Evolutionary conservation across 73 alveolate genomes (phyloP), one percentile per base, ranked within the genome.

Genomic region (Strombidium stylifer): DNA sequence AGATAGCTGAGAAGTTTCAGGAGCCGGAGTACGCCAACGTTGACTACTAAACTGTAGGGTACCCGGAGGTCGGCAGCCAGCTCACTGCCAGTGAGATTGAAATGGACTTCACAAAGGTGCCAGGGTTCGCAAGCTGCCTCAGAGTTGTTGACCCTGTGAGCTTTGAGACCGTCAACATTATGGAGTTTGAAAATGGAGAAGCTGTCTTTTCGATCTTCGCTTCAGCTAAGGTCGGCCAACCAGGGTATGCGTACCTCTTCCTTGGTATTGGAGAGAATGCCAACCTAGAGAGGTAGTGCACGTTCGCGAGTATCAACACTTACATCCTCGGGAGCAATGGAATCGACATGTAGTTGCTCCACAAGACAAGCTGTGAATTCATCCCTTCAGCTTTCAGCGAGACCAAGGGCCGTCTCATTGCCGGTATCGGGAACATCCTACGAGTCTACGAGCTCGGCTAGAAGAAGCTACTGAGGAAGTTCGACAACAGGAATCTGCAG

Each of bases 371-470:
- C 15, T 79, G 89, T 19, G 96, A 92, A 75, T 97, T 88, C 53
- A 71, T 96, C 34, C 94, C 98, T 11, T 69, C 87, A 41, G 98
- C 98, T 11, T 46, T 96, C 27, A 85, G 87, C 49, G 97, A 93
- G 55, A 84, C 81, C 80, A 89, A 91, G 47, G 96, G 93, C 37
- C 89, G 90, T 82, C 61, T 96, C 45, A 57, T 94, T 53, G 96
- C 92, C 50, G 99, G 99, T 0, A 92, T 94, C 62, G 98, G 98
- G 34, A 69, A 80, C 31, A 88, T 86, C 55, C 73, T 94, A 42
- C 89, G 98, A 76, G 84, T 94, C 36, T 96, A 96, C 71, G 98
- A 96, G 69, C 61, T 94, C 30, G 99, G 99, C 4, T 83, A 89
- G 86, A 87, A 94, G 66, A 93, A 93, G 77, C 78, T 96, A 20